These are phyloP conservation scores for Trichosporon inkin DNA, from an alignment of 1,284 basidiomycete species.

Conservation along the genomic window DNA sequence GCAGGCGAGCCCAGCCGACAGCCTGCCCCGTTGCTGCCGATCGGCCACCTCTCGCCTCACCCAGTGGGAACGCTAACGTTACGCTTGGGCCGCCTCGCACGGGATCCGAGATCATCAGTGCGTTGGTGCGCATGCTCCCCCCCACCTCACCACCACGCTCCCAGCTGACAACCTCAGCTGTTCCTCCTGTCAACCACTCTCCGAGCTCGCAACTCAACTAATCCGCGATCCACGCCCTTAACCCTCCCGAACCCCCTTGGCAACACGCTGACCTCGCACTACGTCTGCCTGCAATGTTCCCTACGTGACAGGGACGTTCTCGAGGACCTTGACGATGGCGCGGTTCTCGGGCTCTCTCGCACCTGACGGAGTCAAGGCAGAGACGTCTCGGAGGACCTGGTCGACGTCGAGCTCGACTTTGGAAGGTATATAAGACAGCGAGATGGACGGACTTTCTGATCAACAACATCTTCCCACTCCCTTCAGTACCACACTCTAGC, in stretches of 20 bases:
- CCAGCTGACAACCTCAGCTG: too few relatives aligned
- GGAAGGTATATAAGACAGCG: constrained; percentile 1
- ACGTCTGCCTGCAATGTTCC: neutral
- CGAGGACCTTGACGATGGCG: neutral
- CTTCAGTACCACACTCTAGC: neutral
- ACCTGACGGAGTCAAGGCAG: neutral
- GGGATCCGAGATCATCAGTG: too few relatives aligned
- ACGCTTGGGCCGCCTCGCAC: too few relatives aligned
- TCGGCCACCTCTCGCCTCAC: too few relatives aligned
- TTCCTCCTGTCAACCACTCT: too few relatives aligned
- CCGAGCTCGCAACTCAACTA: too few relatives aligned
- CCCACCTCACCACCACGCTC: too few relatives aligned
- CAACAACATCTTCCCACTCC: neutral
- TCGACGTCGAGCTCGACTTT: neutral
- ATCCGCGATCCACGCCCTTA: too few relatives aligned
- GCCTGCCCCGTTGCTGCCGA: too few relatives aligned
- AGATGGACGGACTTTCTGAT: neutral
- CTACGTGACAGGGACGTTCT: neutral
- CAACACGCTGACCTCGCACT: neutral
- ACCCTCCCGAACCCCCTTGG: neutral
- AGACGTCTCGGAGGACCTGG: neutral
- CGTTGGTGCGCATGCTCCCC: too few relatives aligned
- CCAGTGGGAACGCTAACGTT: too few relatives aligned
- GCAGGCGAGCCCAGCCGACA: too few relatives aligned
- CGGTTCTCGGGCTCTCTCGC: neutral